phyloP scores from a whole-genome alignment of 2,329 filamentous ascomycete species.

The Aspergillus sp. region DNA sequence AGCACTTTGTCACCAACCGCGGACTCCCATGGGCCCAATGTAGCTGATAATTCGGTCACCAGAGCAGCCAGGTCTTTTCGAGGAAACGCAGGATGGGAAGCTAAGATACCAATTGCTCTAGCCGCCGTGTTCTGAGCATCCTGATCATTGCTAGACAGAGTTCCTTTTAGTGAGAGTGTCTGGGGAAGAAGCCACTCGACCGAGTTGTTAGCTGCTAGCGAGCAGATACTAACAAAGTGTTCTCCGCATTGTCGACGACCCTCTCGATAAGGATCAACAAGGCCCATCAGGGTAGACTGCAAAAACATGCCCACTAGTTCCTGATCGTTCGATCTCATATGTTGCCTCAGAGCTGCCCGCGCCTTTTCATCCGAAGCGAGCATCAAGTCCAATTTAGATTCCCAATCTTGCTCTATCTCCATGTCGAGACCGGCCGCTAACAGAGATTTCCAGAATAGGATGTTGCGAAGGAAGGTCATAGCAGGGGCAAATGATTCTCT shows the following conservation, averaged over 20 bases:
- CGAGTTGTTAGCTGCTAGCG: constrained; percentile 54
- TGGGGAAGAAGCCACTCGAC: constrained; percentile 53
- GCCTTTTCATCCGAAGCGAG: constrained; percentile 69
- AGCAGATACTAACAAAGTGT: constrained; percentile 56
- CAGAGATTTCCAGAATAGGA: constrained; percentile 61
- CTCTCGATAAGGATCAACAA: constrained; percentile 40
- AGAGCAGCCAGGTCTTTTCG: constrained; percentile 43
- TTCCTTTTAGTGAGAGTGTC: constrained; percentile 55
- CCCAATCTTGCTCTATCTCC: constrained; percentile 78
- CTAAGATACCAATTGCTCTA: constrained; percentile 72
- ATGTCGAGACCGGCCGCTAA: constrained; percentile 43
- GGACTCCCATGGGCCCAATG: constrained; percentile 54
- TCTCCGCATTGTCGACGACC: constrained; percentile 48
- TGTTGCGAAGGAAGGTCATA: constrained; percentile 65
- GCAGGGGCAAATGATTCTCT: constrained; percentile 64
- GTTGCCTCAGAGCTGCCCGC: constrained; percentile 53
- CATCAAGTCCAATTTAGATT: constrained; percentile 71
- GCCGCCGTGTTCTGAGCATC: constrained; percentile 66
- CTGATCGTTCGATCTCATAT: constrained; percentile 34
- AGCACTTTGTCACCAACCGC: constrained; percentile 62
- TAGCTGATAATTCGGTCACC: constrained; percentile 49
- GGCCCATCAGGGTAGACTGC: constrained; percentile 46
- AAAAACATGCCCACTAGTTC: constrained; percentile 44
- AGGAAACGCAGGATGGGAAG: constrained; percentile 58
- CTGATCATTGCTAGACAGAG: constrained; percentile 70